Evolutionary conservation across 139 green algal species (phyloP), one percentile per base, ranked within the genome.

Genomic region (Tetradesmus obliquus): DNA sequence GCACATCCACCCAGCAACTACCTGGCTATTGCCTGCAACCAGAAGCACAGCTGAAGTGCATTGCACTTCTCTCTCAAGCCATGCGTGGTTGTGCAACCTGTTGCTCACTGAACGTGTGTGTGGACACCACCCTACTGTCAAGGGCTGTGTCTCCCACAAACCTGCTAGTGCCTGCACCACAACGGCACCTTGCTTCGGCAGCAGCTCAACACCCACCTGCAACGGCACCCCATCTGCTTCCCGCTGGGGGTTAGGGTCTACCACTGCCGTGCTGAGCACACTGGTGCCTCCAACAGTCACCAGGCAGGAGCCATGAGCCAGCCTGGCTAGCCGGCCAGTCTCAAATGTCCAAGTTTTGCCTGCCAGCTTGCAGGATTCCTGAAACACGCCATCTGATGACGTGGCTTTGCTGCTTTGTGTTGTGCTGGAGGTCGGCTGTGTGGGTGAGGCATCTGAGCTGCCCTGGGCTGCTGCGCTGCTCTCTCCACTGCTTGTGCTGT

Each of bases 261-360:
- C 84, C 6, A 95, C 93, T n/a, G 94, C 94, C 2, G 96, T 95
- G n/a, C 93, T 92, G 62, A 98, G 92, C 91, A 98, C 93, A 3
- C 84, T 86, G 5, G 96, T 98, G 87, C 94, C 90, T 1, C 93
- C 95, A 2, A 90, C 55, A 20, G 80, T 88, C 55, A 93, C 91
- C 32, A 96, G 2, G 62, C 95, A 95, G 0, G 94, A 92, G 32
- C 97, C 97, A 79, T 96, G 92, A 2, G 97, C 95, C 60, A 97
- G 93, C 15, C 90, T 91, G 2, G 96, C 97, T 8, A 98, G 82
- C 58, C 93, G 94, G 22, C 96, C 96, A 22, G 94, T 95, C 91
- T 98, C 96, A 86, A 98, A 98, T 17, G 51, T 86, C 87, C 83
- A 95, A 10, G 45, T 53, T 15, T 55, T 87, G 71, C 90, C 92